Base-by-base conservation (phyloP, 768 basidiomycete species). In the Boletus bicolor region DNA sequence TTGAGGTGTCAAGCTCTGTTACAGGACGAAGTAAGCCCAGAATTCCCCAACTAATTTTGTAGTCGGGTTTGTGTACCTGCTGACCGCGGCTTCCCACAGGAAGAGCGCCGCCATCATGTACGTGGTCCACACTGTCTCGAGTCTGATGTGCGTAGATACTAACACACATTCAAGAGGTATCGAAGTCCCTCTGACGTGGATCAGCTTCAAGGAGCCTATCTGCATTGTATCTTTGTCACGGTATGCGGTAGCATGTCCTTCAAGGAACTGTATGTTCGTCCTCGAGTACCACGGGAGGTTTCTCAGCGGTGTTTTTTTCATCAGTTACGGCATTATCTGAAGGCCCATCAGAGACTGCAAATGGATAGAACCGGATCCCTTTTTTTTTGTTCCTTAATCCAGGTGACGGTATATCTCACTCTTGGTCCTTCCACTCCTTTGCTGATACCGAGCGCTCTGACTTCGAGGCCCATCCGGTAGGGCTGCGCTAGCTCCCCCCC, bases 361-460 rank as follows among this genome's bases (percentile, higher is more conserved):
- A 44, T 45, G 30, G 41, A 36, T 12, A 48, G n/a, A 17, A 4
- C 3, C 6, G 3, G 28, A 41, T 4, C 45, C 35, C 6, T 30
- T 37, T 30, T 41, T 37, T 48, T 21, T 9, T 11, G 11, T 48
- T 36, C n/a, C 21, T 7, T 49, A 21, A 46, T 36, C 3, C 47
- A 34, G 39, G 21, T n/a, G 36, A 46, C 19, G 17, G 39, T 24
- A 34, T 21, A 38, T 36, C 41, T 30, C 42, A 21, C 38, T 34
- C 34, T 47, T 38, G 28, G 38, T 35, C 52, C 43, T 49, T 56
- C 49, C 61, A 48, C 44, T 57, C 54, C 39, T 53, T 63, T 39
- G 32, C 28, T 48, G 36, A 11, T 42, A 19, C 19, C 37, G 38
- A 30, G 49, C n/a, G 26, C 43, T 39, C 30, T 30, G 8, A 9